Percentiles rank a stretch among this genome's conserved stretches.
phyloP scores from a whole-genome alignment of 208 protist genomes.

The Leishmania lainsoni region DNA sequence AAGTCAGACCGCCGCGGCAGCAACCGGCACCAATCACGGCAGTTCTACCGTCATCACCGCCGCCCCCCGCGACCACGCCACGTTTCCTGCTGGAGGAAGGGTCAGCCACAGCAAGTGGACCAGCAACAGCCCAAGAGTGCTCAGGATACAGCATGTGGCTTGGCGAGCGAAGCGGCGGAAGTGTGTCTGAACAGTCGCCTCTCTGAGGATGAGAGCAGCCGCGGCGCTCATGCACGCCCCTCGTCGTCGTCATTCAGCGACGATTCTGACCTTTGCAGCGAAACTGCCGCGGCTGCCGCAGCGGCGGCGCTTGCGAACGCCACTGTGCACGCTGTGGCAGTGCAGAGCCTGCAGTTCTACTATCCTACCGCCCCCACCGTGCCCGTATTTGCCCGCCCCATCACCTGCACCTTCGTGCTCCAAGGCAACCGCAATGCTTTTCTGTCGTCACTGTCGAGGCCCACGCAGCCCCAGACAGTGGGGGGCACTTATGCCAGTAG shows the following conservation, averaged over 20 bases:
- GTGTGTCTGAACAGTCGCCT: slow-evolving; percentile 11
- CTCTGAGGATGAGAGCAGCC: neutral
- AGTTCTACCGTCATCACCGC: neutral
- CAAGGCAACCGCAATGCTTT: slow-evolving; percentile 5
- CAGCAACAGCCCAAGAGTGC: neutral
- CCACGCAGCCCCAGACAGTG: neutral
- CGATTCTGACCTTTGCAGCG: neutral
- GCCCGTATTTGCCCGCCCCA: slow-evolving; percentile 40
- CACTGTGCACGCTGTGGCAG: slow-evolving; percentile 25
- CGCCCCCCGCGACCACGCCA: neutral
- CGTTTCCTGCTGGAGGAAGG: neutral
- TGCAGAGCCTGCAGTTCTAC: slow-evolving; percentile 53
- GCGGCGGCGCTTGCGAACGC: slow-evolving; percentile 18
- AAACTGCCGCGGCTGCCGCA: slow-evolving; percentile 20
- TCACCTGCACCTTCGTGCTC: slow-evolving; percentile 25
- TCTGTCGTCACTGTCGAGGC: neutral
- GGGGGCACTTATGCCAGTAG: slow-evolving; percentile 4
- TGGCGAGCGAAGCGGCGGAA: slow-evolving; percentile 16
- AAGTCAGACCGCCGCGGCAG: neutral
- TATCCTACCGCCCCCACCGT: slow-evolving; percentile 73
- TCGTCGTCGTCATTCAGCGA: slow-evolving; percentile 7
- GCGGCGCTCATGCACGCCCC: neutral
- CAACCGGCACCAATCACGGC: neutral
- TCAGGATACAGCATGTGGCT: neutral
- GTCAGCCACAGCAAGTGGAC: neutral